Evolutionary conservation across 2,329 filamentous ascomycete species (phyloP).

Genomic region (Ceratocystiopsis brevicomis): DNA sequence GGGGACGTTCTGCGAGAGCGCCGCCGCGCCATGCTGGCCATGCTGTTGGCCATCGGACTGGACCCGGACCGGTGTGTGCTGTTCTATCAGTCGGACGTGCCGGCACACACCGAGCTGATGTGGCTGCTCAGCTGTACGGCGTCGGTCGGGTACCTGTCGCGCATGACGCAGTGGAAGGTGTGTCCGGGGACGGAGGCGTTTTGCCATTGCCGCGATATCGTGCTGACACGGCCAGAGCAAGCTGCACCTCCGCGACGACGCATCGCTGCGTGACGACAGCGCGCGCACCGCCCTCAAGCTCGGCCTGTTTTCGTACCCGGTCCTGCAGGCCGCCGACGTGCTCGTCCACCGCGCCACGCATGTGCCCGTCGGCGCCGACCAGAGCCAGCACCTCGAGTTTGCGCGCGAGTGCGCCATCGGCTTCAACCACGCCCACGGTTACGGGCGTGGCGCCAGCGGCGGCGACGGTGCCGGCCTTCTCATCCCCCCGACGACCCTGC

Average conservation of each 20-base stretch:
- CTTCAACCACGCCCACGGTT: conserved; percentile 58
- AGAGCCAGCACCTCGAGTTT: conserved; percentile 86
- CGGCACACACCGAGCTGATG: conserved; percentile 76
- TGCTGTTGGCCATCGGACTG: conserved; percentile 66
- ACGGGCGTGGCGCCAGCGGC: conserved; percentile 16
- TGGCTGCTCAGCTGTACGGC: conserved; percentile 91
- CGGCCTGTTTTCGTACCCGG: conserved; percentile 87
- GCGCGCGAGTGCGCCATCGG: conserved; percentile 67
- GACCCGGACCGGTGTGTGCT: conserved; percentile 58
- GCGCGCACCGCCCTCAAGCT: conserved; percentile 51
- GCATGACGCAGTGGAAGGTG: conserved; percentile 99
- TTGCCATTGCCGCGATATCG: background rate
- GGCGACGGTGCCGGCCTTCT: conserved; percentile 22
- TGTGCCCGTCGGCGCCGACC: conserved; percentile 93
- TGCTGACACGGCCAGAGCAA: conserved; percentile 39
- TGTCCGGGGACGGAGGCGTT: background rate
- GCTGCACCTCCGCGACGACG: conserved; percentile 41
- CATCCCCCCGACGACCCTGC: conserved; percentile 44
- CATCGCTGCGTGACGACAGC: conserved; percentile 36
- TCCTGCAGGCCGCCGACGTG: conserved; percentile 88
- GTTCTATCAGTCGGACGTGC: conserved; percentile 43
- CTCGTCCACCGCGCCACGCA: conserved; percentile 78
- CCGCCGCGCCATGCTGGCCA: conserved; percentile 59
- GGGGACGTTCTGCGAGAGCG: conserved; percentile 39
- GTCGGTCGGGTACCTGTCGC: conserved; percentile 77